Evolutionary conservation across 345 rosid genomes (phyloP), one percentile per base, ranked within the genome.

Genomic region (Melastoma malabathricum): DNA sequence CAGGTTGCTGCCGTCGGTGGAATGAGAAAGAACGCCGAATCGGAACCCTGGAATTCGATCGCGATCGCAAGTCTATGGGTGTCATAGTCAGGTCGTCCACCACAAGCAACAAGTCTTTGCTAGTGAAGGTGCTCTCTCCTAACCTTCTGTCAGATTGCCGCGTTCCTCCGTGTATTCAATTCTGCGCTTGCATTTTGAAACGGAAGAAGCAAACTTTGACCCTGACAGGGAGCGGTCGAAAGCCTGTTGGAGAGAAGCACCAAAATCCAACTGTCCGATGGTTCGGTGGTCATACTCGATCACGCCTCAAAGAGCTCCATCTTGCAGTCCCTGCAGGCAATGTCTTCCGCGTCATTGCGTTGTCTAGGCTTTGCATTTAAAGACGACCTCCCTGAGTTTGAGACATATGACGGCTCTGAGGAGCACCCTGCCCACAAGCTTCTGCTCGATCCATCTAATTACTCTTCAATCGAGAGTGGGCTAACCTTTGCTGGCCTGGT

Each of bases 61-160:
- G 74, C 14, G 84, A 83, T 60, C 63, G 92, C 66, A 83, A 83
- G 65, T 83, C 92, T 15, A 80, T 83, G 86, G 84, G 92, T 49
- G 92, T 83, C 49, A 73, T 83, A 58, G 79, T 66, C 31, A 68
- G 62, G 23, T 72, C 83, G 23, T 72, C 83, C 31, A 12, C 50
- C 47, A 44, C 80, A 6, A 72, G 74, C 54, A 73, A 65, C 55
- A 75, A 71, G 52, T 51, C 75, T 43, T 59, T 83, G 63, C 66
- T 83, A 25, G 86, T 80, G 57, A 83, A 83, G 92, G 92, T 83
- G 48, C 55, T 20, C 60, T 47, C 53, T 41, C 19, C 27, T 49
- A 8, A 38, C 6, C 31, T 51, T 18, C 43, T 29, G 38, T 29
- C 38, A n/a, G 6, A 29, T 29, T 29, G 8, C 8, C 38, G 9